phyloP scores from a whole-genome alignment of 441 rosid genomes.

The Cnidoscolus chayamansa region DNA sequence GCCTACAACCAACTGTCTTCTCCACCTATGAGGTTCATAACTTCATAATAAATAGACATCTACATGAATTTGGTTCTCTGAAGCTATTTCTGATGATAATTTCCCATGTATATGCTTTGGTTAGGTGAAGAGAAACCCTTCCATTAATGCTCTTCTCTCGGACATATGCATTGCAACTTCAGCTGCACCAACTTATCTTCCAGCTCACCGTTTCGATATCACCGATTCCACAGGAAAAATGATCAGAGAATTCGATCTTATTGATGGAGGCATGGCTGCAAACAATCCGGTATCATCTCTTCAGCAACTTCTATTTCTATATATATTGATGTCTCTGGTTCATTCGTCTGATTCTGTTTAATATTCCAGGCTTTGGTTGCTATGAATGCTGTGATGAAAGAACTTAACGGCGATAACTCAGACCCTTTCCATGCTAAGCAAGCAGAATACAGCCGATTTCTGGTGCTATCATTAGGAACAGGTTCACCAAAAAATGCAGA shows the following conservation, averaged over 20 bases:
- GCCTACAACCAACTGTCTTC: constrained; percentile 45
- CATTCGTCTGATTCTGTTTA: not conserved
- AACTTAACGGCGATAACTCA: constrained; percentile 34
- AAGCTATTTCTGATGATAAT: too few species aligned
- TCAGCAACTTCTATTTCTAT: not conserved
- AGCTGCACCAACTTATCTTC: constrained; percentile 81
- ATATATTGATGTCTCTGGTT: not conserved
- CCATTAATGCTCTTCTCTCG: constrained; percentile 49
- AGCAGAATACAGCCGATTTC: constrained; percentile 45
- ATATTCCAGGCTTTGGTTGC: constrained; percentile 46
- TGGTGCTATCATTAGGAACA: constrained; percentile 57
- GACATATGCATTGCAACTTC: constrained; percentile 66
- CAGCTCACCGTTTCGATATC: constrained; percentile 54
- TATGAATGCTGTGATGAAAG: constrained; percentile 51
- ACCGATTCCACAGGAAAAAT: constrained; percentile 29
- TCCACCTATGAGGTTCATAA: constrained; percentile 35
- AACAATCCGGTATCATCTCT: constrained; percentile 45
- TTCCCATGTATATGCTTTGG: not conserved
- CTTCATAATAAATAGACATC: too few species aligned
- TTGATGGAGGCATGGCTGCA: constrained; percentile 71
- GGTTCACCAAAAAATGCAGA: constrained; percentile 39
- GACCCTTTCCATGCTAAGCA: constrained; percentile 50
- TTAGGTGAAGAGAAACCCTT: constrained; percentile 41
- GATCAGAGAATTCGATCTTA: constrained; percentile 49
- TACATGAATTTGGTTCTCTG: too few species aligned